Evolutionary conservation across 1,139 yeast species (phyloP), one percentile per base, ranked within the genome.

Genomic region (Meyerozyma athensensis): DNA sequence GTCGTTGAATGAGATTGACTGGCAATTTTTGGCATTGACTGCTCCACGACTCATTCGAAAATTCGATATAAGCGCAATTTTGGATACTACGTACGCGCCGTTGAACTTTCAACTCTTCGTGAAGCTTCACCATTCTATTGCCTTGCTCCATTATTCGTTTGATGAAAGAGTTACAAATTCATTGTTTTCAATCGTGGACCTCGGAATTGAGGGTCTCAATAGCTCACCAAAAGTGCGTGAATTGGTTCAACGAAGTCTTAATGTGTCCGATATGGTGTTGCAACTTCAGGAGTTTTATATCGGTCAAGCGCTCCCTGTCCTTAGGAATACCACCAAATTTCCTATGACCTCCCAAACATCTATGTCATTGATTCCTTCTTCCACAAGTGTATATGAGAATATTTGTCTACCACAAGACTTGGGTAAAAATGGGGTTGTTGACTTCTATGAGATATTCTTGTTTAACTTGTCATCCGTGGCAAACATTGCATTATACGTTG

Each of bases 361-460:
- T 26, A 48, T 61, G 59, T 60, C 62, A 39, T 45, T 61, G 7
- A 45, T 61, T n/a, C 35, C 50, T 1, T 43, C 55, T 1, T 56
- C 63, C 28, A 58, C 50, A 22, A 63, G 77, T 12, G 68, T 68
- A 34, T 58, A 67, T 33, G 82, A 79, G 47, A 78, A 74, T 45
- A 59, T 67, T 30, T 74, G 72, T 45, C 58, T 67, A 33, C 81
- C 86, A 1, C 61, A 69, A 16, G 63, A 62, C 34, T 57, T 81
- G 36, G 83, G 85, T 4, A 67, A 81, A 0, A 79, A 77, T 48
- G 90, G 92, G 0, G 56, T 78, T 6, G 59, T 71, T 16, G 76
- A 82, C 5, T 83, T 84, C 49, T 81, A 71, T 49, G 95, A 87
- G 49, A 80, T 89, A 0, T 60, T 89, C 8, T 61, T 86, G 19